A percentile compares a stretch with the other conserved stretches of the same genome.
Conservation (phyloP, 306 rosid species). For the Abrus precatorius region DNA sequence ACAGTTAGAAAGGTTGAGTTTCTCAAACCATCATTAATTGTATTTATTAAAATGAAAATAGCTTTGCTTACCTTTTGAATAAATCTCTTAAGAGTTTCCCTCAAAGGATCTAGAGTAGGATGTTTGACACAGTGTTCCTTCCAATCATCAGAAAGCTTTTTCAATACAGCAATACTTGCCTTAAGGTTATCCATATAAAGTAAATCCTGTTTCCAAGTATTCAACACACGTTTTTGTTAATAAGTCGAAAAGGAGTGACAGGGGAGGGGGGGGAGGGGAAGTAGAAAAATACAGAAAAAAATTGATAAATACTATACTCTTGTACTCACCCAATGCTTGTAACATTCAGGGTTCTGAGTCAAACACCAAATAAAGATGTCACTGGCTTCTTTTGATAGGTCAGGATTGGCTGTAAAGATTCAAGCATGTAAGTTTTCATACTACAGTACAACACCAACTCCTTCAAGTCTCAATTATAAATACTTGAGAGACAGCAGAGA, state of each 20-base stretch:
- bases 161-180: constrained; percentile 56
- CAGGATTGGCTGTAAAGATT: constrained; percentile 56
- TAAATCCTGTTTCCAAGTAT: constrained; percentile 55
- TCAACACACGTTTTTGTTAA: constrained; percentile 18
- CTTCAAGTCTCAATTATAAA: constrained; percentile 25
- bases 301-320: constrained; percentile 17
- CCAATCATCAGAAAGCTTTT: constrained; percentile 57
- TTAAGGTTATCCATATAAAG: constrained; percentile 65
- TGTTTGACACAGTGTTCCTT: constrained; percentile 53
- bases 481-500: constrained; percentile 12
- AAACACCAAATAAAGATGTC: constrained; percentile 63
- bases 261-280: neutral
- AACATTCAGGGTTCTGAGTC: constrained; percentile 63
- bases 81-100: constrained; percentile 58
- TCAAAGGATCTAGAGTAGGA: constrained; percentile 50
- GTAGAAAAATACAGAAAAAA: neutral
- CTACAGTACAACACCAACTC: neutral
- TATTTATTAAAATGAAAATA: neutral
- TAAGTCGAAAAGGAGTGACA: neutral
- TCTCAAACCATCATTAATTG: constrained; percentile 9
- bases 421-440: constrained; percentile 45
- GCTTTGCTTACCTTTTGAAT: constrained; percentile 52
- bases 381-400: constrained; percentile 58
- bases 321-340: constrained; percentile 62
- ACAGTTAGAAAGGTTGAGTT: constrained; percentile 11